phyloP scores from a whole-genome alignment of 2,329 filamentous ascomycete genomes.

The Ophiostoma sp. region DNA sequence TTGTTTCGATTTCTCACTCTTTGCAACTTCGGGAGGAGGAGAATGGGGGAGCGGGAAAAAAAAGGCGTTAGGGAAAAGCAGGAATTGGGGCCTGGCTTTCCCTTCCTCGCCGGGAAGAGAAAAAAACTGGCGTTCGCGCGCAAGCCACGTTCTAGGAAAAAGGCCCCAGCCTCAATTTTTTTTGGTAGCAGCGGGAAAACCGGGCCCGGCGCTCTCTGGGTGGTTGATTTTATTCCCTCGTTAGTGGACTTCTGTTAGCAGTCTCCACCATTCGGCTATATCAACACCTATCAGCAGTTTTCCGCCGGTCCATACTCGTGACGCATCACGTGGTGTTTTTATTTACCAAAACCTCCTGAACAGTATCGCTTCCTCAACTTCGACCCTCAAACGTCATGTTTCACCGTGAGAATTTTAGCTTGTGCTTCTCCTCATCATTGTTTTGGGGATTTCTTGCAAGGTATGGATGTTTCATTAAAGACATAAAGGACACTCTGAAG shows the following conservation, averaged over 20 bases:
- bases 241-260: neutral
- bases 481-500: neutral
- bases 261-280: conserved; percentile 6
- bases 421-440: too few relatives aligned
- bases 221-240: conserved; percentile 12
- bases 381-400: too few relatives aligned
- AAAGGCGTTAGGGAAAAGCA: conserved; percentile 25
- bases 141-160: neutral
- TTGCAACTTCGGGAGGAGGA: conserved; percentile 5
- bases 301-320: neutral
- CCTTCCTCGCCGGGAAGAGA: neutral
- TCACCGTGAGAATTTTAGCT: too few relatives aligned
- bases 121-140: conserved; percentile 11
- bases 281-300: neutral
- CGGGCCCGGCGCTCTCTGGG: conserved; percentile 5
- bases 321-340: conserved; percentile 2
- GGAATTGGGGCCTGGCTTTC: conserved; percentile 19
- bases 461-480: neutral
- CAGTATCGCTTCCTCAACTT: too few relatives aligned
- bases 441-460: neutral
- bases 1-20: neutral
- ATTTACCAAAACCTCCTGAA: too few relatives aligned
- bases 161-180: conserved; percentile 3
- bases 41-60: conserved; percentile 23
- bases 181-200: neutral